phyloP scores from a whole-genome alignment of 805 yeast genomes.

The Phaffomyces thermotolerans region DNA sequence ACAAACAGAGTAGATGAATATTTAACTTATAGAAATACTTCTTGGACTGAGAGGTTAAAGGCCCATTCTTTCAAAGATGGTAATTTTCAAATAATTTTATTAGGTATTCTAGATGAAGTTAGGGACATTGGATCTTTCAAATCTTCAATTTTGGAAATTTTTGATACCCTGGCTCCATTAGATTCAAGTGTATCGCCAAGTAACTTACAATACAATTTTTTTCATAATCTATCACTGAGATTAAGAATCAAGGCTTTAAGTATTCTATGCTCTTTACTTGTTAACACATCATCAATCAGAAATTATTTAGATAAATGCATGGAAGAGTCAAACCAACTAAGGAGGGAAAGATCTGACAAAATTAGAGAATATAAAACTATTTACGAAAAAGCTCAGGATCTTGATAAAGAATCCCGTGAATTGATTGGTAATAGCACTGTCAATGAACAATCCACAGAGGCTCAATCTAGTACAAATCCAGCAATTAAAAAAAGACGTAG shows the following conservation, averaged over 20 bases:
- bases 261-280: slow-evolving; percentile 56
- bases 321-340: slow-evolving; percentile 52
- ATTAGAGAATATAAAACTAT: slow-evolving; percentile 50
- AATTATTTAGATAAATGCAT: slow-evolving; percentile 58
- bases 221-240: slow-evolving; percentile 40
- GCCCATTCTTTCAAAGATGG: slow-evolving; percentile 76
- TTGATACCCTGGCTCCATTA: slow-evolving; percentile 51
- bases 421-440: slow-evolving; percentile 18
- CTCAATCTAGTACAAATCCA: background rate
- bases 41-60: slow-evolving; percentile 76
- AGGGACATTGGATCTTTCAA: slow-evolving; percentile 50
- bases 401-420: slow-evolving; percentile 35
- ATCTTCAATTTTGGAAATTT: slow-evolving; percentile 42
- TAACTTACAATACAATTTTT: slow-evolving; percentile 47
- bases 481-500: slow-evolving; percentile 23
- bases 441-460: slow-evolving; percentile 8
- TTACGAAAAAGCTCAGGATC: slow-evolving; percentile 42
- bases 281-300: slow-evolving; percentile 53
- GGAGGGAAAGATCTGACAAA: slow-evolving; percentile 61
- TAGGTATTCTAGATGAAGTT: slow-evolving; percentile 63
- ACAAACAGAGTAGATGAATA: slow-evolving; percentile 27
- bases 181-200: slow-evolving; percentile 39
- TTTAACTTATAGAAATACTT: slow-evolving; percentile 48
- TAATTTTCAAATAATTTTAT: slow-evolving; percentile 70
- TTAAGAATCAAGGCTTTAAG: slow-evolving; percentile 51